phyloP scores from a whole-genome alignment of 306 rosid genomes.

The Trifolium fragiferum region DNA sequence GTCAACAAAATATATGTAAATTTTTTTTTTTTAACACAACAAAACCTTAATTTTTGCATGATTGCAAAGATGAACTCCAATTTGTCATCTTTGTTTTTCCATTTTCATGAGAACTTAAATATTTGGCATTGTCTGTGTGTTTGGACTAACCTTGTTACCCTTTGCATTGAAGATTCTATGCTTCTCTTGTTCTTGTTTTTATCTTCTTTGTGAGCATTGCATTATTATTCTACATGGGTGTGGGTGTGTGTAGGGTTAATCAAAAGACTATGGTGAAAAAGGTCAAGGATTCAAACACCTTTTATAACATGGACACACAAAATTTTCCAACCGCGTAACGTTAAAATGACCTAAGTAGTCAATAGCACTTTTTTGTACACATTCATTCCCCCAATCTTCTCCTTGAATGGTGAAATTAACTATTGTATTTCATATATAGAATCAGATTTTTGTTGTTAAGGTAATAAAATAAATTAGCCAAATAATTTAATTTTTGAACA shows the following conservation, averaged over 20 bases:
- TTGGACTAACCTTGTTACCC: slow-evolving; percentile 41
- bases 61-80: slow-evolving; percentile 33
- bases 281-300: slow-evolving; percentile 36
- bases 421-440: slow-evolving; percentile 12
- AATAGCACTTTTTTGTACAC: slow-evolving; percentile 28
- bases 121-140: slow-evolving; percentile 39
- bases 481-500: background rate
- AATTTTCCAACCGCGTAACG: slow-evolving; percentile 9
- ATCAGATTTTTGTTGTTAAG: background rate
- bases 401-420: slow-evolving; percentile 25
- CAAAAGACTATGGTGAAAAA: background rate
- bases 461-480: background rate
- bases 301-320: slow-evolving; percentile 18
- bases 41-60: background rate
- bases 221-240: slow-evolving; percentile 8
- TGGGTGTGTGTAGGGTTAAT: background rate
- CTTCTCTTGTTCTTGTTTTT: slow-evolving; percentile 15
- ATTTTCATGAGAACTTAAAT: slow-evolving; percentile 26
- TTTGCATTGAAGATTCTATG: slow-evolving; percentile 40
- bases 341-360: slow-evolving; percentile 27
- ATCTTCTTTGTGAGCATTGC: slow-evolving; percentile 2
- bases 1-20: slow-evolving; percentile 32
- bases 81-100: slow-evolving; percentile 32
- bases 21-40: background rate
- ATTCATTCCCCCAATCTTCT: slow-evolving; percentile 21